Evolutionary conservation across 495 filamentous ascomycete species (phyloP), one percentile per base, ranked within the genome.

Genomic region (Daldinia vernicosa): DNA sequence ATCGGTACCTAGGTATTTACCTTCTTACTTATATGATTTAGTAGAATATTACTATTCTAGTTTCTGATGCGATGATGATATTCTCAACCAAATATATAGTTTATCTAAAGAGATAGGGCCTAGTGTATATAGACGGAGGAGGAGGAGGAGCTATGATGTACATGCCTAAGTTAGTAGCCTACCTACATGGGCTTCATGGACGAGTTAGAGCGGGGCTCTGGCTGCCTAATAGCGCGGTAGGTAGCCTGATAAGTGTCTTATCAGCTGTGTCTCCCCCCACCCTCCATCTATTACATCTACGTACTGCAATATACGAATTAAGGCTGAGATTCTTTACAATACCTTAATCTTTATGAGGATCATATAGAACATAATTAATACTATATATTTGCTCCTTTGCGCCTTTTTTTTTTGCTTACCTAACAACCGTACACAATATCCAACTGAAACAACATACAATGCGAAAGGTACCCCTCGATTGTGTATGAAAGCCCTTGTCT

Each of bases 261-360:
- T 71, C 69, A 67, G 30, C 9, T 35, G 3, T 56, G 14, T 37
- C 4, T 2, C 15, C 67, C 67, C 40, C 67, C 55, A 50, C 67
- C 47, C 55, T 35, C 32, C 7, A 39, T 51, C 15, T 53, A 40
- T 3, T 1, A 35, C 3, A 63, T 43, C 17, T 58, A 50, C 19
- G 40, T 28, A 53, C 60, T 7, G n/a, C 32, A 28, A 14, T 32
- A 19, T 11, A 47, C 14, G 17, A 22, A 24, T 26, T 54, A 65
- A 70, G 67, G 67, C 60, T 70, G 60, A 70, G 27, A 1, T 43
- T 56, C 51, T 64, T 63, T 7, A 58, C 24, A 19, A 45, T 26
- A 11, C 19, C 43, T 9, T 47, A 12, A 17, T 17, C 43, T 11
- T 24, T 9, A 47, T 22, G n/a, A n/a, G n/a, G n/a, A n/a, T n/a